Percentiles rank a stretch among this genome's conserved stretches.
Evolutionary conservation across 306 rosid genomes (phyloP).

Genomic region (Rubus parviflorus): DNA sequence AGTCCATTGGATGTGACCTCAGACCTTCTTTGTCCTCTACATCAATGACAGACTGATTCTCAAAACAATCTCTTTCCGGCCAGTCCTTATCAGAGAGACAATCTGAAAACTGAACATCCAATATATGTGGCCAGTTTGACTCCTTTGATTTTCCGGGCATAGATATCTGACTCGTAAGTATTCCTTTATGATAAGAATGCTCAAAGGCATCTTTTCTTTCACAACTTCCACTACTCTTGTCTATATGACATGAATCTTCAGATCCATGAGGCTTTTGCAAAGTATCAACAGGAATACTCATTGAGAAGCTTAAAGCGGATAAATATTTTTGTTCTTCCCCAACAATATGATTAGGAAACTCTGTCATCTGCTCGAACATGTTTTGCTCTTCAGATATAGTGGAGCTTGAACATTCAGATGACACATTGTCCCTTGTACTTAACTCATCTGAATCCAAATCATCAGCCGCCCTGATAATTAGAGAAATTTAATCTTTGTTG

Average conservation of each 20-base stretch:
- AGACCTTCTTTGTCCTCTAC: slow-evolving; percentile 10
- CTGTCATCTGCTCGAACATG: slow-evolving; percentile 44
- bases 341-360: slow-evolving; percentile 38
- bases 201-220: slow-evolving; percentile 34
- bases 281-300: slow-evolving; percentile 29
- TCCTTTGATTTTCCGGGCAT: slow-evolving; percentile 37
- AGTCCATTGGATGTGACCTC: slow-evolving; percentile 22
- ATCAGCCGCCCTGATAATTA: slow-evolving; percentile 51
- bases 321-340: slow-evolving; percentile 46
- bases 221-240: slow-evolving; percentile 28
- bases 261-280: slow-evolving; percentile 35
- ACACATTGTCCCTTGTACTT: slow-evolving; percentile 43
- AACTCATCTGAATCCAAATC: slow-evolving; percentile 54
- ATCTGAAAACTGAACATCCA: slow-evolving; percentile 32
- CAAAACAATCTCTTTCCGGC: slow-evolving; percentile 24
- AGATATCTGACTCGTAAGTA: slow-evolving; percentile 34
- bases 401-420: slow-evolving; percentile 61
- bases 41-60: slow-evolving; percentile 31
- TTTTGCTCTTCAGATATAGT: slow-evolving; percentile 54
- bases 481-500: slow-evolving; percentile 32
- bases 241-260: slow-evolving; percentile 36
- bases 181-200: slow-evolving; percentile 36
- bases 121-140: slow-evolving; percentile 36
- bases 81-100: slow-evolving; percentile 28
- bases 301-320: slow-evolving; percentile 62